Evolutionary conservation across 2,329 filamentous ascomycete genomes (phyloP), one percentile per base, ranked within the genome.

Genomic region (Neofusicoccum ribis): DNA sequence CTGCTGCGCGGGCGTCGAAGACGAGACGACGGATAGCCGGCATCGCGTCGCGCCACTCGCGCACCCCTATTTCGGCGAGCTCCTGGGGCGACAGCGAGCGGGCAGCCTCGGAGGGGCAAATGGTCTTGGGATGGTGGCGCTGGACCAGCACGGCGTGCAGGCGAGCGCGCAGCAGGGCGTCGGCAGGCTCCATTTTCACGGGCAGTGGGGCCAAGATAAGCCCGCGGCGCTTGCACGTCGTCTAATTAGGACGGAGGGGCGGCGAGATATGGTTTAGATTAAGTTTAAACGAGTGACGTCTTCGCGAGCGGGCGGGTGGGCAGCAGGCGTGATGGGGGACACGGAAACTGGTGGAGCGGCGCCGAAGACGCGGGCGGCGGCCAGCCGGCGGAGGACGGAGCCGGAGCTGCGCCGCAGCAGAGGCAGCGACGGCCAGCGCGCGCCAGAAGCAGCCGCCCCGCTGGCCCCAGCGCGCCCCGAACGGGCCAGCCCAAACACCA

Each of bases 51-150:
- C 81, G 74, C 83, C 83, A 85, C 5, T 72, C 69, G 6, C 64
- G 64, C 9, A 68, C 71, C 27, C 68, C 46, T 43, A 76, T 51
- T 20, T 56, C 61, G 6, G 65, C 46, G 36, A 85, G 71, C 36
- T 85, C 81, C 8, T 71, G 64, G 2, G 65, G 17, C 14, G 80
- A 78, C 8, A 84, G 71, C 0, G 80, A 77, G 31, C 83, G 77
- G 1, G 82, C 81, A 44, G 84, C 76, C 72, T 84, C 83, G 14
- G 82, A 84, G 3, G 82, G 83, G 69, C 83, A 85, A 67, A 84
- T 80, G 0, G 83, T 85, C 69, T 84, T 84, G 11, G 83, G 83
- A 58, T 71, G 75, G 17, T 71, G 68, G 43, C 80, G 72, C 23
- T 23, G 23, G 23, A 23, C 64, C 20, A 80, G 70, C 27, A 79